Base-by-base conservation (phyloP, 148 eudicot genomes). In the Rhododendron griersonianum region DNA sequence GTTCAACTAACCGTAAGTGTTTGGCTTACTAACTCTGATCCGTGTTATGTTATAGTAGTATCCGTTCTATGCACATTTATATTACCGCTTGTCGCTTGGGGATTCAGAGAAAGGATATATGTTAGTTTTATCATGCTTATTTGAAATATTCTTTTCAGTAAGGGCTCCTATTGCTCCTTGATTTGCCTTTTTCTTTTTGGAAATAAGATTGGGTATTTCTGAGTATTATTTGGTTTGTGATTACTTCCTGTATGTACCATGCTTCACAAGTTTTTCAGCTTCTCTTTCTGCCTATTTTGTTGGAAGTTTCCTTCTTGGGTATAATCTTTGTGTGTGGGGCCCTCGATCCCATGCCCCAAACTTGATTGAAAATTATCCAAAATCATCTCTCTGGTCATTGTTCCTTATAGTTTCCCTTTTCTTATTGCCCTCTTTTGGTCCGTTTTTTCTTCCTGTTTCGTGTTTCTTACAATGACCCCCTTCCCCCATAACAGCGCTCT, bases 1-100 rank as follows among this genome's bases (percentile, higher is more conserved):
- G 91, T 76, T 91, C 94, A 41, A 91, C 81, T 82, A 89, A 75
- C 65, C 89, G 94, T 92, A 91, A 91, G 92, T 88, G 51, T 48
- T 84, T 50, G 18, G 33, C 39, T 82, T 35, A 4, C 47, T 45
- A 19, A 44, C 73, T 73, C 33, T 11, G 13, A 21, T 39, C 15
- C 6, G 0, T 45, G 15, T 69, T 3, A 19, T 41, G 18, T 65
- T 47, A n/a, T 33, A 33, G 33, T 19, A n/a, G 7, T 41, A 69
- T 1, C 9, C 28, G 15, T 71, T 45, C 48, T 1, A 45, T 3
- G 3, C 19, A 2, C 35, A 76, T 76, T 39, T 2, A 28, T 16
- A 11, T 2, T 71, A 21, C 25, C 39, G 37, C 11, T 45, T 67
- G 13, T 48, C 51, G 37, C 16, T 65, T 33, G 81, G 37, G 21